phyloP scores from a whole-genome alignment of 164 flowering plant genomes.

The Magnolia officinalis region DNA sequence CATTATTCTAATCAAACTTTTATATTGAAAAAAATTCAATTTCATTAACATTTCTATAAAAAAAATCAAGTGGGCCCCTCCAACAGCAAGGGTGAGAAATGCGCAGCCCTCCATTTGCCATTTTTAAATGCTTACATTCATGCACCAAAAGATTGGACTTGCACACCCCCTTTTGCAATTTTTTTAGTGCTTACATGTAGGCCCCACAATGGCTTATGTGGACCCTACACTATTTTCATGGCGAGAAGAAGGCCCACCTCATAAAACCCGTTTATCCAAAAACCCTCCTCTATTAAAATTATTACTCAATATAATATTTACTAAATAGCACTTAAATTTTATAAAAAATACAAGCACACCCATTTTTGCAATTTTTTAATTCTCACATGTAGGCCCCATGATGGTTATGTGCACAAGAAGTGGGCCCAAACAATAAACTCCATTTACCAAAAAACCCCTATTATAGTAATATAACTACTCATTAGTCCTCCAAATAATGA shows the following conservation, averaged over 20 bases:
- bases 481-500: neutral
- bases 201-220: neutral
- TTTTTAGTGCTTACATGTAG: neutral
- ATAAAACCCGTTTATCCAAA: neutral
- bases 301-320: neutral
- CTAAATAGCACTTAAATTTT: neutral
- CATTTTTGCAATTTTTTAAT: neutral
- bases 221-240: neutral
- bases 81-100: no score
- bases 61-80: neutral
- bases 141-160: no score
- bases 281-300: neutral
- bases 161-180: neutral
- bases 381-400: no score
- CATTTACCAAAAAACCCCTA: neutral
- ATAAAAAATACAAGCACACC: neutral
- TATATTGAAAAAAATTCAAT: neutral
- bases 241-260: neutral
- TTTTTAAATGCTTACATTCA: no score
- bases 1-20: no score
- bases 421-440: neutral
- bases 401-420: neutral
- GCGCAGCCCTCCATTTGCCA: no score
- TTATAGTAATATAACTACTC: neutral
- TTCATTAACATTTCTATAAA: neutral